Evolutionary conservation across 257 asterid species (phyloP), one percentile per base, ranked within the genome.

Genomic region (Pogostemon cablin): DNA sequence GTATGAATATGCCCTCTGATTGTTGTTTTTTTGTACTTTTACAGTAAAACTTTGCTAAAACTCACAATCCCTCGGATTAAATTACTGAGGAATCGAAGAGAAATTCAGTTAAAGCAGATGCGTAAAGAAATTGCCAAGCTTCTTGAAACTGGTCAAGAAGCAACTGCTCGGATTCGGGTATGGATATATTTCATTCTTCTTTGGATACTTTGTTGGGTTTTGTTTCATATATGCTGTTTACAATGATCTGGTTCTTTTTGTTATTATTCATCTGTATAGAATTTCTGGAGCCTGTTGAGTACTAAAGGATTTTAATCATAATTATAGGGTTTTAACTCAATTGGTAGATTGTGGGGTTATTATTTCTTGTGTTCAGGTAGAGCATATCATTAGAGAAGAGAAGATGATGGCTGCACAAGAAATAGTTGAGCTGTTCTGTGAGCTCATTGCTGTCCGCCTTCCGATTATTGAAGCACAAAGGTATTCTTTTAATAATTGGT

Each of bases 101-200:
- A 89, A 81, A 72, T 81, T 76, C 99, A 95, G 86, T n/a, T 95
- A 52, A 91, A 76, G 83, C 90, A 91, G 84, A 95, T 95, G 99
- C 92, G 98, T 3, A 80, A 78, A 63, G 98, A 95, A 57, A 91
- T 95, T 3, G 95, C 98, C 56, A 95, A 89, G 85, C 93, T 95
- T 47, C 93, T 95, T 39, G 98, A 89, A 84, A 91, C 98, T 80
- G 99, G 98, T 73, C 99, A 91, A 80, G 99, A 95, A 88, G 99
- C 98, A 65, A 91, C 98, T 59, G 98, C 99, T 62, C 77, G 99
- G 32, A 95, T 95, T 74, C 88, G 97, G 90, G 97, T 91, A 81
- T 52, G 57, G 46, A 49, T 43, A 17, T 12, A 12, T 7, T 38
- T 41, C 44, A 7, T 25, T 6, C 47, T 61, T 12, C 10, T 12